Evolutionary conservation across 495 filamentous ascomycete species (phyloP), one percentile per base, ranked within the genome.

Genomic region (Apodospora peruviana): DNA sequence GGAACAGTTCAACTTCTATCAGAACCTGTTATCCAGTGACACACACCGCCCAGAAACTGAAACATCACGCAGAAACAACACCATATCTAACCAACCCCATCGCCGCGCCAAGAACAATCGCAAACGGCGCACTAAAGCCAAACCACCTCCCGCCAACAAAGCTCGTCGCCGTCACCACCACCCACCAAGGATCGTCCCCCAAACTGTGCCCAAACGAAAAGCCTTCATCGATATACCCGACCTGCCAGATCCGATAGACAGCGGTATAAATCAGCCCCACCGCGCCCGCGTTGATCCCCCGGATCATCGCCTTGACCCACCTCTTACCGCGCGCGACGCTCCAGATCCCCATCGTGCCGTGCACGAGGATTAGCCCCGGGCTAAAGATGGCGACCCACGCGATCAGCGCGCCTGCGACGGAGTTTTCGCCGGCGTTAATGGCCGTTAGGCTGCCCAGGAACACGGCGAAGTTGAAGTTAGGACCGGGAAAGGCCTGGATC

Each of bases 381-480:
- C 74, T 39, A 49, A 90, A 94, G 46, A 91, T 94, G 2, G 79
- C 87, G 0, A 88, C 10, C 50, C 69, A 84, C 4, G 74, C 83
- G n/a, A 91, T 51, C 0, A 87, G 17, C 0, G 88, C 85, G 4
- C 66, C 67, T 0, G 55, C 60, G 0, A 75, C 50, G 5, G 61
- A 46, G 32, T 51, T 58, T 2, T 66, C 45, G 0, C 63, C 60
- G 12, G 36, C 47, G 5, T 62, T 61, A 12, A 71, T 57, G 0
- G 86, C 77, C 0, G 73, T 69, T 35, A 91, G 68, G 4, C 76
- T 66, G 20, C 88, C 87, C 11, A 91, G 74, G 55, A 83, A 91
- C 12, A 91, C 85, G 3, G 84, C 86, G 56, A 91, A 90, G 62
- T 91, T 94, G 78, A 91, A 91, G 62, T 94, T 91, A 0, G 88